Evolutionary conservation across 345 rosid genomes (phyloP).

Genomic region (Murraya koenigii): DNA sequence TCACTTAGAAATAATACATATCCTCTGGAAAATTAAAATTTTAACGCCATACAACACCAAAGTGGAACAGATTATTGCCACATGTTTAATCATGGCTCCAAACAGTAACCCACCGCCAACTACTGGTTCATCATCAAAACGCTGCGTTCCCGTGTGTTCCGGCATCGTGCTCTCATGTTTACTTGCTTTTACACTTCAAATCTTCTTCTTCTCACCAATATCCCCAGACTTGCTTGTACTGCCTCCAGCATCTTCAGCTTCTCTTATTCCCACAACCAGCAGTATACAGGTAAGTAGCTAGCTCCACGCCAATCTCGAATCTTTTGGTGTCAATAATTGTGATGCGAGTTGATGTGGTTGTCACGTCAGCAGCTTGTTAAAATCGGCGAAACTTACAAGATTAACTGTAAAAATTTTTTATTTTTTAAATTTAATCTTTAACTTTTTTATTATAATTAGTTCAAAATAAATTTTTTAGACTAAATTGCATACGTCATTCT

Average conservation of each 20-base stretch:
- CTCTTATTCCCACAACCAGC: constrained; percentile 30
- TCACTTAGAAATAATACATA: too few species aligned
- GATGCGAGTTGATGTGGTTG: too few species aligned
- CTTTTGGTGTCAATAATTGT: too few species aligned
- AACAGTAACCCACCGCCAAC: background rate
- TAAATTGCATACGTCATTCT: too few species aligned
- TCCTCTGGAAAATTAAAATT: background rate
- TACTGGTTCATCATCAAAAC: background rate
- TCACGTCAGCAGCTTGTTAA: too few species aligned
- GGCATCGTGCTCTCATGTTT: constrained; percentile 22
- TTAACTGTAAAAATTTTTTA: too few species aligned
- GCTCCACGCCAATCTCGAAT: background rate
- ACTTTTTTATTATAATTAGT: too few species aligned
- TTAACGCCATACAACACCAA: background rate
- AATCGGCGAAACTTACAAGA: too few species aligned
- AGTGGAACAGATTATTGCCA: background rate
- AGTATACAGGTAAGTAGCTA: constrained; percentile 33
- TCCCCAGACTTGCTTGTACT: constrained; percentile 32
- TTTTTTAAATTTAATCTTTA: too few species aligned
- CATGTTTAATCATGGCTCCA: background rate
- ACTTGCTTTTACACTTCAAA: constrained; percentile 29
- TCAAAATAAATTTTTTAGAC: too few species aligned
- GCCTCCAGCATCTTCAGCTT: constrained; percentile 21
- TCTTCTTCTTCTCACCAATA: constrained; percentile 47
- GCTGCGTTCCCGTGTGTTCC: background rate